Evolutionary conservation across 2,329 filamentous ascomycete species (phyloP), one percentile per base, ranked within the genome.

Genomic region (Simplicillium aogashimaense): DNA sequence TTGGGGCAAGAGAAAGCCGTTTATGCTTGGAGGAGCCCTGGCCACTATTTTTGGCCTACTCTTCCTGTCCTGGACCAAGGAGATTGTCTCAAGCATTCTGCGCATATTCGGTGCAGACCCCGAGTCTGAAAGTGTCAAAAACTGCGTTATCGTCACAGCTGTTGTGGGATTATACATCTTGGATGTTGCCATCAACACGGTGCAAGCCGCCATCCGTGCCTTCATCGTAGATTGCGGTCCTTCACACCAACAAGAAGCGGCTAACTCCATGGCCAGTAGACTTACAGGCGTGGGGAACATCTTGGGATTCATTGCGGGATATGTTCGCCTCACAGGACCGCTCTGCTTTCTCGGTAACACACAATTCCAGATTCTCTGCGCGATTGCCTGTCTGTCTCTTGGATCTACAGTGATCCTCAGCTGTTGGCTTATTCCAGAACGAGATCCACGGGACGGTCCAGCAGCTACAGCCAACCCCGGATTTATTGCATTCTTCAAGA

Each of bases 141-240:
- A 70, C 3, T 66, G 70, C 33, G 76, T 84, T 36, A 90, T 95
- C 48, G 66, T 86, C 28, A 72, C 86, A 42, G 90, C 90, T 7
- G 87, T 95, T 6, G 56, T 88, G 25, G 83, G 88, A 65, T 84
- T 97, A 52, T 97, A 94, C 61, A 70, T 92, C 37, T 73, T 97
- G 38, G 90, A 97, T 59, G 92, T 97, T 59, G 80, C 89, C 52
- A 92, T 97, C 66, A 97, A 97, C 62, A 92, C 89, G 75, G 86
- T 97, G 29, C 90, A 97, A 73, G 90, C 92, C 37, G 85, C 81
- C 4, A 85, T 95, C 53, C 77, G 89, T 48, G 87, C 89, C 17
- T 94, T 94, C 57, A 94, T 97, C 40, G 85, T 95, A 17, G 90
- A 97, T 56, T 90, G 88, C 53, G 85, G 86, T 1, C 92, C 92